Base-by-base conservation (phyloP, 2,329 filamentous ascomycete species). In the Xylaria sp. region DNA sequence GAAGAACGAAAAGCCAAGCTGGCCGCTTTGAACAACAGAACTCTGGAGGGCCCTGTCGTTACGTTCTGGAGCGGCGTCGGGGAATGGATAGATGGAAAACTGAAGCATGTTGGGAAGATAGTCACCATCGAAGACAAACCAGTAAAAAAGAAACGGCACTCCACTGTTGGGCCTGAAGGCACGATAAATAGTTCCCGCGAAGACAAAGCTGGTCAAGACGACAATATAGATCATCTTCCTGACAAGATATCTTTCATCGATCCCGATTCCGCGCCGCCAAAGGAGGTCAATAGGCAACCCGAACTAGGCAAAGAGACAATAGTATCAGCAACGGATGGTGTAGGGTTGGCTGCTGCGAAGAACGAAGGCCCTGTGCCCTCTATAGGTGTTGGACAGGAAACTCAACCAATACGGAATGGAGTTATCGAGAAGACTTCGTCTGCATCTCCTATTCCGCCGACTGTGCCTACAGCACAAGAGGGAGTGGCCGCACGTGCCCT, bases 61-160 rank as follows among this genome's bases (percentile, higher is more conserved):
- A 93, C 92, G 1, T 95, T 92, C 78, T 97, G 94, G 91, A 98
- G 94, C 78, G 96, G 95, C n/a, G 87, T 93, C 69, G 92, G 92
- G 38, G 88, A 92, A 73, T 95, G 93, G 86, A 85, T 90, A 62
- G 90, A 93, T 73, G 91, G 91, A 27, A 92, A 90, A 76, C 82
- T 94, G 75, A 90, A 88, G 75, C 86, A 88, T 68, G 86, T 93
- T 44, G 92, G 92, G 45, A 89, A 87, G 72, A 84, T 86, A 69
- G 84, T 90, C 42, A 85, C 84, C 1, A 84, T 89, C 68, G 87
- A 90, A 73, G 87, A 89, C 75, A 87, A 86, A 73, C 82, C 83
- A 15, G 76, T 77, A 17, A 79, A 81, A 69, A 82, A 85, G 77
- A 90, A 88, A 76, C 79, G 83, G 64, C 81, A 81, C 55, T 80